Evolutionary conservation across 2,329 filamentous ascomycete species (phyloP).

Genomic region (Phaeosphaeria sp.): DNA sequence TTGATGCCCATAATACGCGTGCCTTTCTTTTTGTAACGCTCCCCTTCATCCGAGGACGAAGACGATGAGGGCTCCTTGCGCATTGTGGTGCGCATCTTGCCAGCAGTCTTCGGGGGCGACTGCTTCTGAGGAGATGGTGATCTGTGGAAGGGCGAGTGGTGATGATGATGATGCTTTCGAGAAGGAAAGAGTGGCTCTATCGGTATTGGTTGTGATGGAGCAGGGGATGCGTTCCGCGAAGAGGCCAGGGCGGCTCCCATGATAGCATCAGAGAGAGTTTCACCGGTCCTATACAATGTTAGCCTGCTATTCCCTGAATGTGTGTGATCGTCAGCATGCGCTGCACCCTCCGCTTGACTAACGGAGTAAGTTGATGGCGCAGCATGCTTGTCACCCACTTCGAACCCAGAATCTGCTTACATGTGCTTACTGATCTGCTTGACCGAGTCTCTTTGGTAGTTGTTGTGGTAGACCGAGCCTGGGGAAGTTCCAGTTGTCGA

Average conservation of each 20-base stretch:
- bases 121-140: constrained; percentile 47
- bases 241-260: constrained; percentile 77
- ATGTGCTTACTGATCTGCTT: constrained; percentile 55
- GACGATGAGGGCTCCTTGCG: constrained; percentile 58
- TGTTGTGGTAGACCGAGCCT: constrained; percentile 46
- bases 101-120: constrained; percentile 50
- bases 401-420: no score
- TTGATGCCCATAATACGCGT: constrained; percentile 61
- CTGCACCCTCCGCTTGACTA: no score
- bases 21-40: constrained; percentile 60
- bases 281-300: constrained; percentile 52
- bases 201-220: constrained; percentile 30
- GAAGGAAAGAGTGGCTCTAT: constrained; percentile 48
- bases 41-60: constrained; percentile 61
- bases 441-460: constrained; percentile 45
- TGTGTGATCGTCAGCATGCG: no score
- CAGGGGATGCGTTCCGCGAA: constrained; percentile 57
- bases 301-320: no score
- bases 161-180: constrained; percentile 48
- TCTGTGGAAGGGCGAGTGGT: constrained; percentile 44
- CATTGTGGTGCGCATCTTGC: constrained; percentile 69
- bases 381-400: no score
- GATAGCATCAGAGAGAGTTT: constrained; percentile 75
- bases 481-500: constrained; percentile 31
- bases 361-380: no score